Base-by-base conservation (phyloP, 192 early-diverging fungal genomes). In the Phlyctochytrium arcticum region DNA sequence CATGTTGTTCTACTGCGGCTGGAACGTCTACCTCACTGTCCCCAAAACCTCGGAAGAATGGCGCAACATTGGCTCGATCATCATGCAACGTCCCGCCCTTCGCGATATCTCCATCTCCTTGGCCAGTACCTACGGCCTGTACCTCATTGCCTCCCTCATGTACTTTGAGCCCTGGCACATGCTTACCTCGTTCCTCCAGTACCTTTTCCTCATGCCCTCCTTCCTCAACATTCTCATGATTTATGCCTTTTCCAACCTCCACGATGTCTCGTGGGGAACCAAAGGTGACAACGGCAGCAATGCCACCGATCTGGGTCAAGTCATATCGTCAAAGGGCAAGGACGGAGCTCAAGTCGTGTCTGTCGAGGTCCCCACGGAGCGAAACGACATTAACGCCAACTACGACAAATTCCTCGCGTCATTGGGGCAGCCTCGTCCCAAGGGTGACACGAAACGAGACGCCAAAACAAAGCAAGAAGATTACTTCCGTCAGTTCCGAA, bases 201-300 rank as follows among this genome's bases (percentile, higher is more conserved):
- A 96, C 80, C 76, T 91, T 69, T 72, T 93, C 63, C 83, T 92
- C 57, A 72, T 93, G 69, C 94, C 94, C 24, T 86, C 88, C 37
- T 96, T 89, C 53, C 80, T 90, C 67, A 96, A 95, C 79, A 94
- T 96, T 70, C 75, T 96, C 37, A 92, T 87, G 86, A 87, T 95
- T 24, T 95, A 94, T 48, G 90, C 93, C 3, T 79, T 94, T 80
- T 92, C 89, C 67, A 96, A 96, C 84, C 88, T 91, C 0, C 92
- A 95, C 80, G 94, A 95, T 68, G 91, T 96, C 56, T 89, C 90
- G 1, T 98, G 94, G 95, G 95, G 94, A 54, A 96, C 94, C 35
- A 96, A 96, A 74, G 92, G 94, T 69, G 92, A 92, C 70, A 92
- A 85, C 42, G 74, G 23, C 10, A 27, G 33, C 4, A 46, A 31